Evolutionary conservation across 352 stramenopile genomes (phyloP).

Genomic region (Pythium guiyangense): DNA sequence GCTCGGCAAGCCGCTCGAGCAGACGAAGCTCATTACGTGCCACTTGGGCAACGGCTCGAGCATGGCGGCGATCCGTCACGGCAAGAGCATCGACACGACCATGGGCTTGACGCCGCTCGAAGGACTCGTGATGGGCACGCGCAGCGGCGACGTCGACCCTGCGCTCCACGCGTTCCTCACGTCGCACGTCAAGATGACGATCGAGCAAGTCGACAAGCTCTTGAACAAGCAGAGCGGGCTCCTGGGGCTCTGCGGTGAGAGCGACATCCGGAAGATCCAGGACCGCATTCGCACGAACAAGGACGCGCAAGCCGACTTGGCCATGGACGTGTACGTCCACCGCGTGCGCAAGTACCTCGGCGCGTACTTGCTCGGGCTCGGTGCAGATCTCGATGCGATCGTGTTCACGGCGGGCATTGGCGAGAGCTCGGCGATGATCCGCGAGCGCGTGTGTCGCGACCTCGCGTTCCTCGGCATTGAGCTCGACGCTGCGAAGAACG

Average conservation of each 20-base stretch:
- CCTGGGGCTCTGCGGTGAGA: constrained; percentile 73
- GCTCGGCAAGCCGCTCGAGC: constrained; percentile 46
- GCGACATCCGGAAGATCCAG: constrained; percentile 81
- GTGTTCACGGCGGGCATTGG: constrained; percentile 90
- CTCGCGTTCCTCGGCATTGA: constrained; percentile 67
- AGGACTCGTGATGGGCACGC: constrained; percentile 88
- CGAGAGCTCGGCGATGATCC: constrained; percentile 79
- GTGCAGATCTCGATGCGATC: constrained; percentile 68
- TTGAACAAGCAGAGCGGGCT: constrained; percentile 90
- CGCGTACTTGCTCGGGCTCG: constrained; percentile 70
- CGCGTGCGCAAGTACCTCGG: constrained; percentile 87
- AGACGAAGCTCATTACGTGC: constrained; percentile 79
- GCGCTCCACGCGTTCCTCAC: constrained; percentile 75
- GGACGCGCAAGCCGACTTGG: constrained; percentile 58
- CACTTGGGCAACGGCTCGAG: constrained; percentile 87
- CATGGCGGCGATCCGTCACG: constrained; percentile 72
- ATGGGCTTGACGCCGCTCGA: constrained; percentile 90
- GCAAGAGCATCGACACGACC: constrained; percentile 82
- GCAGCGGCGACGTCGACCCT: constrained; percentile 82
- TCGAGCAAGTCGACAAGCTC: constrained; percentile 76
- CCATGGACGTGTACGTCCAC: constrained; percentile 83
- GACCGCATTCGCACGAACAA: constrained; percentile 40
- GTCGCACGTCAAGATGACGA: constrained; percentile 62
- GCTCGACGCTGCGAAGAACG: constrained; percentile 72
- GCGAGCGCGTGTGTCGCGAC: constrained; percentile 58